phyloP scores from a whole-genome alignment of 345 rosid species.

The Salix viminalis region DNA sequence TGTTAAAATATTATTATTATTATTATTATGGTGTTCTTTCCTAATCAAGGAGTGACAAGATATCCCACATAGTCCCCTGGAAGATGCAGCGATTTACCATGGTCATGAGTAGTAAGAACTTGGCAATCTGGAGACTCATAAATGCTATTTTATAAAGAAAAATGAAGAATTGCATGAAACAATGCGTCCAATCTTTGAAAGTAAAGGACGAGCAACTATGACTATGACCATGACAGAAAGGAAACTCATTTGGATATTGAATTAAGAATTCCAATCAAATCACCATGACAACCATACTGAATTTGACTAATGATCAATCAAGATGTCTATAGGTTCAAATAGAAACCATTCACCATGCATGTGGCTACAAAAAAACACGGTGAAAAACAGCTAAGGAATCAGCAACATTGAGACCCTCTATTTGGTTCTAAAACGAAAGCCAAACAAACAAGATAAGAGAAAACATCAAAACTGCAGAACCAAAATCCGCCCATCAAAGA shows the following conservation, averaged over 20 bases:
- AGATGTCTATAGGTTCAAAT: neutral
- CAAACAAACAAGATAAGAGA: neutral
- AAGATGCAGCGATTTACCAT: slow-evolving; percentile 4
- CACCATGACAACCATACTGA: too few relatives aligned
- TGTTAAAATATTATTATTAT: neutral
- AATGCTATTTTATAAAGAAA: neutral
- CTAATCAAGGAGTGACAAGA: neutral
- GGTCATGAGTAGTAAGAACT: neutral
- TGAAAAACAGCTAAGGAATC: neutral
- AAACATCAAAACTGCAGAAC: neutral
- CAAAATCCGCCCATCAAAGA: neutral
- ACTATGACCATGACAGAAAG: neutral
- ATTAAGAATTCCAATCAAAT: neutral
- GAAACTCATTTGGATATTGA: neutral
- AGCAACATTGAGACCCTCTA: neutral
- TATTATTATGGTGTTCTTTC: neutral
- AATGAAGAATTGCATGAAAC: neutral
- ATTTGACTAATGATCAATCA: too few relatives aligned
- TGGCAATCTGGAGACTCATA: neutral
- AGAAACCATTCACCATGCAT: neutral
- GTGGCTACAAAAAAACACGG: neutral
- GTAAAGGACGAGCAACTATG: neutral
- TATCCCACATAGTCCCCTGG: neutral
- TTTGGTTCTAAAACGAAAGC: neutral
- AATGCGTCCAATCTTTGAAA: neutral